These are phyloP conservation scores for Elsinoe batatas DNA, from an alignment of 2,329 filamentous ascomycete species.

Conservation along the genomic window DNA sequence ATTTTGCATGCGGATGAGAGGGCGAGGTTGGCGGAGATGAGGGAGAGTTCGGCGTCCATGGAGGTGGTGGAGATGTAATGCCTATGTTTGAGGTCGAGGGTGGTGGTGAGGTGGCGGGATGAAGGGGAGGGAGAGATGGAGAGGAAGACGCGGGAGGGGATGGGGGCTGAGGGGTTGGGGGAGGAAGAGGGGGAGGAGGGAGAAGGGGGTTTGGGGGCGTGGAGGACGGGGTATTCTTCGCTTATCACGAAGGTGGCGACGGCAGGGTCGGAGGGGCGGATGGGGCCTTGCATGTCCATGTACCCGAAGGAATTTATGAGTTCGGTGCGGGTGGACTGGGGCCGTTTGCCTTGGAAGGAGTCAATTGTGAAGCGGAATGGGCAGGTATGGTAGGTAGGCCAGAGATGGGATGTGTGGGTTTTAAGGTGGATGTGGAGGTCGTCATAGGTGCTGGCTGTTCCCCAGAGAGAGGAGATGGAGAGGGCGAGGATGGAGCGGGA, in stretches of 20 bases:
- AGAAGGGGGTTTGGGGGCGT: not conserved
- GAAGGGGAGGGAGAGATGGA: constrained; percentile 61
- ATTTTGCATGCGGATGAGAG: constrained; percentile 72
- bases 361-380: constrained; percentile 83
- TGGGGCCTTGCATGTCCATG: constrained; percentile 66
- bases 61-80: constrained; percentile 91
- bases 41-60: constrained; percentile 89
- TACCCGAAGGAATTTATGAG: constrained; percentile 78
- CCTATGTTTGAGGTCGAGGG: constrained; percentile 85
- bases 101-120: constrained; percentile 56
- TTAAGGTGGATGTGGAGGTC: constrained; percentile 59
- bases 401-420: constrained; percentile 49
- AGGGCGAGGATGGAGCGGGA: constrained; percentile 71
- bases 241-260: constrained; percentile 67
- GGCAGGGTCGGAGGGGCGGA: constrained; percentile 43
- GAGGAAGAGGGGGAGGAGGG: constrained; percentile 19
- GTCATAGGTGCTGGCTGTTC: constrained; percentile 55
- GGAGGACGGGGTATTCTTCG: constrained; percentile 56
- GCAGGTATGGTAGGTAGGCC: constrained; percentile 52
- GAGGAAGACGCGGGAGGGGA: constrained; percentile 55
- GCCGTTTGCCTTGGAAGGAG: constrained; percentile 65
- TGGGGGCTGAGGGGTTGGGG: constrained; percentile 37
- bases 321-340: constrained; percentile 51
- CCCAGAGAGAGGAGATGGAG: constrained; percentile 86
- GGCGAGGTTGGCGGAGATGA: constrained; percentile 86